Evolutionary conservation across 768 basidiomycete genomes (phyloP).

Genomic region (Rossbeevera mucosa): DNA sequence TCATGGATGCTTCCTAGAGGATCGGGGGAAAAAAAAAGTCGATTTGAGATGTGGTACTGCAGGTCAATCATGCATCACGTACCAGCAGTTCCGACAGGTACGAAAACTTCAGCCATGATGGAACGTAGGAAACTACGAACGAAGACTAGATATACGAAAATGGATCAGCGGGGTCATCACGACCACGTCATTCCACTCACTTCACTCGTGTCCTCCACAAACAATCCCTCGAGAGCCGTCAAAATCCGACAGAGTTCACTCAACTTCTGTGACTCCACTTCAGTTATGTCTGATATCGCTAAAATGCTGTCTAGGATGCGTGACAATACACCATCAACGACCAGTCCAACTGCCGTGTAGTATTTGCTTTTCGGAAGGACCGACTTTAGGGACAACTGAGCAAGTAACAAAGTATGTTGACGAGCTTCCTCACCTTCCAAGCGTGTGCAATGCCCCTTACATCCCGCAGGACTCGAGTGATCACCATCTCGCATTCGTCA

Average conservation of each 20-base stretch:
- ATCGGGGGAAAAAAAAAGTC: background rate
- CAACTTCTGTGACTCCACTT: constrained; percentile 76
- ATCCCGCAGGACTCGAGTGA: constrained; percentile 58
- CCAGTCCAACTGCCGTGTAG: constrained; percentile 62
- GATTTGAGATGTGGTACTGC: background rate
- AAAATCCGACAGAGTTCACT: constrained; percentile 80
- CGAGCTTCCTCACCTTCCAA: constrained; percentile 60
- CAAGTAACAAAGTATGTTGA: background rate
- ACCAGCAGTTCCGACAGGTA: constrained; percentile 92
- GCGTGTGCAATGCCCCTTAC: constrained; percentile 59
- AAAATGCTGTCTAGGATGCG: constrained; percentile 70
- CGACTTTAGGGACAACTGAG: constrained; percentile 37
- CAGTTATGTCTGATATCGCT: constrained; percentile 80
- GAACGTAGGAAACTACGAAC: constrained; percentile 80
- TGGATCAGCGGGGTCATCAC: background rate
- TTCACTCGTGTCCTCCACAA: constrained; percentile 60
- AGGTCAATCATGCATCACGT: constrained; percentile 25
- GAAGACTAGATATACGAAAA: constrained; percentile 46
- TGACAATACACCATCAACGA: constrained; percentile 64
- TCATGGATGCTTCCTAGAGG: constrained; percentile 81
- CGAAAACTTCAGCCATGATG: constrained; percentile 91
- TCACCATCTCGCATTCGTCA: constrained; percentile 68
- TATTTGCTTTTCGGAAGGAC: constrained; percentile 70
- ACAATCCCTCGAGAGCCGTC: constrained; percentile 75
- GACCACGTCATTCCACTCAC: constrained; percentile 32